Percentiles rank a stretch among this genome's conserved stretches.
Conservation (phyloP, 179 eudicot species). For the Corrigiola litoralis region DNA sequence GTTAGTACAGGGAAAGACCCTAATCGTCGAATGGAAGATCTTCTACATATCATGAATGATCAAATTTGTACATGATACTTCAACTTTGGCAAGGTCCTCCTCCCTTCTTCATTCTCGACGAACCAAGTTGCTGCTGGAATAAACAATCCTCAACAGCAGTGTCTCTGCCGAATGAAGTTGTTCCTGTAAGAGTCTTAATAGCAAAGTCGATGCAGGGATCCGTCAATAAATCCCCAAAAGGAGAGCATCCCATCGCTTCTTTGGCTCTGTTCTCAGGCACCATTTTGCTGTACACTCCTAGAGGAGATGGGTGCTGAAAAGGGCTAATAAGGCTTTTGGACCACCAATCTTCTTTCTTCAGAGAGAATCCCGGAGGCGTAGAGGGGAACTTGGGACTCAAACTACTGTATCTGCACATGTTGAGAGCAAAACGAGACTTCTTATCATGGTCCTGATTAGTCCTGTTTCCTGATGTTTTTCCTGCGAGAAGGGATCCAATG, state of each 20-base stretch:
- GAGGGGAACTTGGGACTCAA: conserved; percentile 2
- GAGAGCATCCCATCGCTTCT: conserved; percentile 13
- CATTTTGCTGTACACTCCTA: conserved; percentile 1
- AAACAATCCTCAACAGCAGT: conserved; percentile 8
- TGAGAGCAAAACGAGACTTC: conserved; percentile 17
- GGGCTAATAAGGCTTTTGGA: conserved; percentile 2
- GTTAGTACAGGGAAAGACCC: background rate
- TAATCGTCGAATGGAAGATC: background rate
- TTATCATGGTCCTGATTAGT: conserved; percentile 4
- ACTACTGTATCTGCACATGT: conserved; percentile 8
- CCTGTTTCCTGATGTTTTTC: conserved; percentile 8
- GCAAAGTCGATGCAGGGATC: conserved; percentile 56
- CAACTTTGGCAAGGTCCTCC: conserved; percentile 14
- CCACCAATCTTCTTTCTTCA: conserved; percentile 1
- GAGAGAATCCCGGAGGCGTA: background rate
- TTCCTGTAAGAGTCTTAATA: conserved; percentile 38
- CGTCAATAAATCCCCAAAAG: conserved; percentile 28
- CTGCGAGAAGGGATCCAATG: conserved; percentile 35
- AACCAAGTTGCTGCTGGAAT: conserved; percentile 18
- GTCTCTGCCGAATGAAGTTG: conserved; percentile 12
- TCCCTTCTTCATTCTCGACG: background rate
- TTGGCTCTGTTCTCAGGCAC: conserved; percentile 2
- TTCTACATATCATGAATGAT: background rate
- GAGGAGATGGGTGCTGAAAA: background rate
- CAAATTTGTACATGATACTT: background rate